Base-by-base conservation (phyloP, 768 basidiomycete species). In the Tylopilus plumbeoviolaceoides region DNA sequence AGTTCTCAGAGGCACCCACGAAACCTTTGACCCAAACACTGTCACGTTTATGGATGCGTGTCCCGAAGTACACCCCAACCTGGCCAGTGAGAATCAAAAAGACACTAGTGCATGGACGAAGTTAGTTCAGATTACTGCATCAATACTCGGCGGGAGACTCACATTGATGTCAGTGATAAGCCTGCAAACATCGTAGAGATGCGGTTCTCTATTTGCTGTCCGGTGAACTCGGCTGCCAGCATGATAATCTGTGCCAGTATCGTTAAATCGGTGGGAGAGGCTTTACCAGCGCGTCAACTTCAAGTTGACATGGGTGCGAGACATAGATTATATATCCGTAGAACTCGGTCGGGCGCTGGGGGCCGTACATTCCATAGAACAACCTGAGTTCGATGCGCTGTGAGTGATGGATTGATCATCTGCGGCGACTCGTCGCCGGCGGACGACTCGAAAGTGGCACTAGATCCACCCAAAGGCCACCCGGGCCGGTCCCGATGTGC, bases 1-100 rank as follows among this genome's bases (percentile, higher is more conserved):
- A 35, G 25, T 4, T 23, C 14, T 8, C 28, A 7, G 27, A 15
- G 39, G 47, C 11, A 47, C 65, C 3, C 35, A 66, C 65, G 20
- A 57, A 18, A 23, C 49, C 38, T 48, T 65, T 66, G 40, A 61
- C 41, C 65, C 65, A 66, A 47, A 35, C 20, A 38, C 55, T 28
- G 6, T 66, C 66, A 25, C 59, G 57, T 31, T 36, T 14, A 42
- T 52, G 61, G 36, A 58, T 23, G 12, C 52, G 1, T 18, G 35
- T 67, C 53, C 58, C 44, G 49, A 68, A 53, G 41, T 66, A 68
- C 8, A 59, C n/a, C 43, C 28, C 54, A 12, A 66, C 59, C 55
- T 66, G 65, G 21, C 42, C 1, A 8, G 63, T 65, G n/a, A 68
- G 33, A 36, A 65, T 44, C 36, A 56, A 1, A 31, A 65, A 66